Conservation (phyloP, 257 asterid genomes). For the Forsythia viridissima region DNA sequence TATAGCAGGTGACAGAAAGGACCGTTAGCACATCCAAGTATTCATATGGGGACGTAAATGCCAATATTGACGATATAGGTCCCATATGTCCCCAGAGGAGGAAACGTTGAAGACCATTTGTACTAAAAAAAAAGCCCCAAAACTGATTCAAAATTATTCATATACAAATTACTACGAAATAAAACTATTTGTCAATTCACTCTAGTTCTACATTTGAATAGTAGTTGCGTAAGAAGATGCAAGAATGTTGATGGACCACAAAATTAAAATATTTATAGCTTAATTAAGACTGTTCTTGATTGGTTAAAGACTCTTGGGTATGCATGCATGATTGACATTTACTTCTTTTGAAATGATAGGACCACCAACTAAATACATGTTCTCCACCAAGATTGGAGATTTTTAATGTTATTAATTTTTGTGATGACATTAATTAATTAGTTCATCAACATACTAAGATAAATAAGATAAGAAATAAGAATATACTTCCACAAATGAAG, state of each 20-base stretch:
- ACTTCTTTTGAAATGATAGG: constrained; percentile 22
- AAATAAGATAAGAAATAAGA: no score
- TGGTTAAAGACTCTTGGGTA: not conserved
- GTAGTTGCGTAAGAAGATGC: not conserved
- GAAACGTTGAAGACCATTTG: not conserved
- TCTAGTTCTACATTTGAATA: not conserved
- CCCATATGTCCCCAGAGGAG: not conserved
- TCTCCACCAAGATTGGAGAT: constrained; percentile 43
- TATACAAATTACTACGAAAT: not conserved
- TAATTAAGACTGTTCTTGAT: constrained; percentile 6
- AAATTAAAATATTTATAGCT: constrained; percentile 13
- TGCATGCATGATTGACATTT: constrained; percentile 2
- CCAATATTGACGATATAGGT: no score
- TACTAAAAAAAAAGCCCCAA: no score
- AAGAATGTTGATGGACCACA: constrained; percentile 42
- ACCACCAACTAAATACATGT: constrained; percentile 34
- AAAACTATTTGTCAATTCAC: not conserved
- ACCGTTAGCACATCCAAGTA: no score
- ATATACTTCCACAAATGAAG: no score
- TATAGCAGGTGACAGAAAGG: no score
- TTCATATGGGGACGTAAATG: no score
- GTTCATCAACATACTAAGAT: not conserved
- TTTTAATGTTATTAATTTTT: not conserved
- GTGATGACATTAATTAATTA: not conserved
- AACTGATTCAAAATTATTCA: not conserved